Evolutionary conservation across 2,329 filamentous ascomycete species (phyloP), one percentile per base, ranked within the genome.

Genomic region (Penicillium italicum): DNA sequence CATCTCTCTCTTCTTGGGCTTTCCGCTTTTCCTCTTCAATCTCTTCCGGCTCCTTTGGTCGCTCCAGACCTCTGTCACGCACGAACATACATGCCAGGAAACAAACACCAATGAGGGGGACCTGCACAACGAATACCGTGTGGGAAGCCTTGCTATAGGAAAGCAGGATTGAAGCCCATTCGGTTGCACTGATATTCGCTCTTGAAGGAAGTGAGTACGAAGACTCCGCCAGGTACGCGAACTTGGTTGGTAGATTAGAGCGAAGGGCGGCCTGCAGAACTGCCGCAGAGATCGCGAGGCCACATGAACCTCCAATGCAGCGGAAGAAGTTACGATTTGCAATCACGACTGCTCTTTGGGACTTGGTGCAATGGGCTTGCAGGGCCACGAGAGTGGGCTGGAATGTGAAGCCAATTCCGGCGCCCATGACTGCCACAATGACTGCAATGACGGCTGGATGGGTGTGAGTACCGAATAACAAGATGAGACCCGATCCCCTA

Each of bases 271-370:
- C 69, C 36, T 74, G 72, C 34, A 81, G 69, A 2, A 85, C 71
- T 2, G 82, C 81, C 1, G 82, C 82, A 0, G 80, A 82, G 9
- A 85, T 72, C 0, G 82, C 83, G 0, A 87, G 76, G 0, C 84
- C 84, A 14, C 79, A 75, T 1, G 83, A 76, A 24, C 83, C 84
- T 10, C 85, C 84, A 4, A 83, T 72, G 44, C 79, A 81, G 8
- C 85, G 79, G 57, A 86, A 76, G 65, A 87, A 87, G 61, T 87
- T 87, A 1, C 85, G 77, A 49, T 81, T 80, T 2, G 82, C 83
- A 34, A 85, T 86, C 20, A 85, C 79, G 1, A 87, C 80, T 0
- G 85, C 85, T 20, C 85, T 77, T 41, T 86, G 80, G 0, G 78
- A 71, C 64, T 83, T 83, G 1, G 76, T 73, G 22, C 77, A 80